These are phyloP conservation scores for Cladosporium sp. DNA, from an alignment of 2,329 filamentous ascomycete genomes.

Conservation along the genomic window DNA sequence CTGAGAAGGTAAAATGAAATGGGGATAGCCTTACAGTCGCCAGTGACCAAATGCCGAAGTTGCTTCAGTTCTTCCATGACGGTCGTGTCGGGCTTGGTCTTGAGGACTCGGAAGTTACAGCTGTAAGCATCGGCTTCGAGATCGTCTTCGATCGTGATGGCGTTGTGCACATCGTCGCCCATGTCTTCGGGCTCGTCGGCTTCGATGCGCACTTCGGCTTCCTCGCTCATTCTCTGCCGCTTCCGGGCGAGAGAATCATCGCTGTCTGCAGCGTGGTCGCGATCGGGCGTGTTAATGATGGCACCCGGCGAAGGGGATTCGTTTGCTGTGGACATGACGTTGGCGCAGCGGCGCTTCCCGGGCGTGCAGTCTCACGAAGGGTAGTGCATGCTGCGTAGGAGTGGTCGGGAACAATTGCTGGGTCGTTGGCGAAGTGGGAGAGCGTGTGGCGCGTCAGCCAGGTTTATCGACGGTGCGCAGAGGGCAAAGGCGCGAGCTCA, in stretches of 20 bases:
- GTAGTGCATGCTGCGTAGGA: constrained; percentile 11
- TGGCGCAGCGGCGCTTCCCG: constrained; percentile 8
- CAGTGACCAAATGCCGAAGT: constrained; percentile 3
- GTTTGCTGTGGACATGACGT: constrained; percentile 22
- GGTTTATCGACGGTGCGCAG: background rate
- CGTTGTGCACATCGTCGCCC: constrained; percentile 33
- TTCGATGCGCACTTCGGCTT: constrained; percentile 24
- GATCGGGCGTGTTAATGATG: constrained; percentile 31
- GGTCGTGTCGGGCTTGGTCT: background rate
- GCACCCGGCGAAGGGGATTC: constrained; percentile 17
- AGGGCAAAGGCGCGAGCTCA: background rate
- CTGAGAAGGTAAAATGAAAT: background rate
- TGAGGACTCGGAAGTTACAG: constrained; percentile 12
- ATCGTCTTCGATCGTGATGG: constrained; percentile 37
- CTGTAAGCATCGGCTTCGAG: constrained; percentile 26
- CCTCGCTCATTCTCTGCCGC: constrained; percentile 41
- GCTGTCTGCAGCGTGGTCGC: constrained; percentile 43
- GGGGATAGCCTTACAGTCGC: background rate
- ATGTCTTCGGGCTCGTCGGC: constrained; percentile 36
- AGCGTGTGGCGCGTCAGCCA: background rate
- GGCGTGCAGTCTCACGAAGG: constrained; percentile 4
- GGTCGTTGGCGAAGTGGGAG: background rate
- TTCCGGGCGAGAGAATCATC: constrained; percentile 44
- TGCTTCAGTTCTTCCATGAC: constrained; percentile 7
- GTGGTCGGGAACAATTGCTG: constrained; percentile 1